Percentiles rank a stretch among this genome's conserved stretches.
Evolutionary conservation across 257 asterid genomes (phyloP).

Genomic region (Capsicum rhomboideum): DNA sequence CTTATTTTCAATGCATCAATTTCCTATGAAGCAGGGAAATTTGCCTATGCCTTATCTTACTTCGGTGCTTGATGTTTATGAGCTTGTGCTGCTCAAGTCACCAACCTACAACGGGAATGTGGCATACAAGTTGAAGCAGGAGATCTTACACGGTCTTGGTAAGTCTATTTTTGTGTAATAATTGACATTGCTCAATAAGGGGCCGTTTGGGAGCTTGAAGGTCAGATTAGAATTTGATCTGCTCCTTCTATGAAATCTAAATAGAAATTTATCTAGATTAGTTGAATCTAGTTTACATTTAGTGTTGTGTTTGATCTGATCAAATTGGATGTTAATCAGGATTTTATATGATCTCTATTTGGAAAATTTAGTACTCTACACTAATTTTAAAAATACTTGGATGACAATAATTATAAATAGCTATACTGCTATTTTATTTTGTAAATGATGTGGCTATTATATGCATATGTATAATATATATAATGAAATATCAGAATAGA

Average conservation of each 20-base stretch:
- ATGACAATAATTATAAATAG: not conserved
- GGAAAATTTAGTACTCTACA: not conserved
- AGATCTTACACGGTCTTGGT: slow-evolving; percentile 91
- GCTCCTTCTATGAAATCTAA: not conserved
- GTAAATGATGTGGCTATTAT: not conserved
- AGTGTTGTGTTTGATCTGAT: not conserved
- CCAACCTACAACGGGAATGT: slow-evolving; percentile 39
- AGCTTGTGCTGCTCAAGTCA: slow-evolving; percentile 65
- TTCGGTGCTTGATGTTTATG: slow-evolving; percentile 83
- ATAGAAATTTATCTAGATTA: not conserved
- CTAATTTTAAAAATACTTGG: not conserved
- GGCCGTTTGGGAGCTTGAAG: not conserved
- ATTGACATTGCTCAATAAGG: not conserved
- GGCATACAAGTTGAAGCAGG: slow-evolving; percentile 90
- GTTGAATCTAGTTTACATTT: not conserved
- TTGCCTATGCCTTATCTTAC: slow-evolving; percentile 58
- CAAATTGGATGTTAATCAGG: not conserved
- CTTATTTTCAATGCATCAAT: not conserved
- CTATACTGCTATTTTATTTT: not conserved
- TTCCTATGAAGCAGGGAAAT: slow-evolving; percentile 58
- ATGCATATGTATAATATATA: not conserved
- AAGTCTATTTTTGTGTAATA: slow-evolving; percentile 9
- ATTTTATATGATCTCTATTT: not conserved
- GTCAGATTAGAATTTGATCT: not conserved
- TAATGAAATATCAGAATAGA: not conserved